A percentile compares a stretch with the other conserved stretches of the same genome.
Evolutionary conservation across 2,329 filamentous ascomycete species (phyloP).

Genomic region (Aspergillus brasiliensis): DNA sequence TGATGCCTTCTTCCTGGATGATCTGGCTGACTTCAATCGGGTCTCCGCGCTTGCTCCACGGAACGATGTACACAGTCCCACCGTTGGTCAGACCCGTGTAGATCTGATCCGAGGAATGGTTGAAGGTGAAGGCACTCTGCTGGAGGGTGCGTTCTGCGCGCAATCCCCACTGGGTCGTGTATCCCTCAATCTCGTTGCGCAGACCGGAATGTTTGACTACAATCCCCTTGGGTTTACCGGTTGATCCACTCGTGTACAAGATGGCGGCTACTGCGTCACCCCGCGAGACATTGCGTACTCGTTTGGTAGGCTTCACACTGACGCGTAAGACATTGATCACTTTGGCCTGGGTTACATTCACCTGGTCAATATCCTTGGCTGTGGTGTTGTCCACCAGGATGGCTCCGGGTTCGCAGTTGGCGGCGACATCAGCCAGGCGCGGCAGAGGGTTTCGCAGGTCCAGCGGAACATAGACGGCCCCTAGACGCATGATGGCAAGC

Average conservation of each 20-base stretch:
- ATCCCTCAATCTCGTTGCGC: slow-evolving; percentile 14
- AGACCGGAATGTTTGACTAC: slow-evolving; percentile 25
- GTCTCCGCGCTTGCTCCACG: slow-evolving; percentile 19
- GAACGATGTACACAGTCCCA: slow-evolving; percentile 20
- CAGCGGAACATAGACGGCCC: slow-evolving; percentile 21
- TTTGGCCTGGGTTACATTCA: background rate
- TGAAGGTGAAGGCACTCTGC: slow-evolving; percentile 21
- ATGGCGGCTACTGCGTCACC: slow-evolving; percentile 15
- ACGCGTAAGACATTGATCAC: background rate
- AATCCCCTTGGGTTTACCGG: slow-evolving; percentile 47
- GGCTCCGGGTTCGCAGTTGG: slow-evolving; percentile 3
- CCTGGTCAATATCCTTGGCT: background rate
- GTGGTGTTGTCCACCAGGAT: slow-evolving; percentile 5
- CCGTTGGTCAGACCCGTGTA: slow-evolving; percentile 20
- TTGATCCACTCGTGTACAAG: slow-evolving; percentile 36
- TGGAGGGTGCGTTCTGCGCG: slow-evolving; percentile 14
- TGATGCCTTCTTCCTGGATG: slow-evolving; percentile 20
- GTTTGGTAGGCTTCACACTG: background rate
- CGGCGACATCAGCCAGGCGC: background rate
- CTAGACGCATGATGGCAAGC: slow-evolving; percentile 17
- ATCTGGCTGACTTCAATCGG: slow-evolving; percentile 20
- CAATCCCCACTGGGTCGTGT: slow-evolving; percentile 17
- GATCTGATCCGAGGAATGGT: slow-evolving; percentile 22
- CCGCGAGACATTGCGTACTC: background rate
- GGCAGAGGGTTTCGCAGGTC: background rate